Evolutionary conservation across 2,329 filamentous ascomycete species (phyloP).

Genomic region (Calonectria crousiana): DNA sequence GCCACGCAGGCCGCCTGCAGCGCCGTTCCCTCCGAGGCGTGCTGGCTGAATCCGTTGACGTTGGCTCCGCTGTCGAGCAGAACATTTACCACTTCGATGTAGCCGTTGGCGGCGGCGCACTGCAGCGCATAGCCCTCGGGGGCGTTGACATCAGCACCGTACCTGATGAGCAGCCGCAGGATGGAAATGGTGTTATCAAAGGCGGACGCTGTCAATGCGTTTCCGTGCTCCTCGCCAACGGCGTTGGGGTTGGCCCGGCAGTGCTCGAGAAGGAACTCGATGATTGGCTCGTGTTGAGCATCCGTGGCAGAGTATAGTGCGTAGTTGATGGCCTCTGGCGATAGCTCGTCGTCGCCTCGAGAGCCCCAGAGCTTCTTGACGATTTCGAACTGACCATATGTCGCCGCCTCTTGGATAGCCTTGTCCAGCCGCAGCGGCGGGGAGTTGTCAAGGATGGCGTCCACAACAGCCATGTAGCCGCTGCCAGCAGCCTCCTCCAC

Average conservation of each 20-base stretch:
- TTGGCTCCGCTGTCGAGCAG: conserved; percentile 5
- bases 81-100: conserved; percentile 15
- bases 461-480: conserved; percentile 13
- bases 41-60: conserved; percentile 9
- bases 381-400: conserved; percentile 34
- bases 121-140: conserved; percentile 20
- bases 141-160: conserved; percentile 11
- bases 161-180: not conserved
- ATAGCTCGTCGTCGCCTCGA: conserved; percentile 13
- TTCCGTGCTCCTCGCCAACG: conserved; percentile 16
- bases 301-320: conserved; percentile 17
- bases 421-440: conserved; percentile 12
- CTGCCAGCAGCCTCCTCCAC: conserved; percentile 20
- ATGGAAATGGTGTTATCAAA: conserved; percentile 13
- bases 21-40: not conserved
- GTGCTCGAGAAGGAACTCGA: conserved; percentile 10
- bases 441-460: conserved; percentile 6
- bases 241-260: conserved; percentile 17
- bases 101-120: conserved; percentile 15
- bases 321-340: not conserved
- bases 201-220: conserved; percentile 22
- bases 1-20: conserved; percentile 18
- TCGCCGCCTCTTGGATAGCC: conserved; percentile 11
- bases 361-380: conserved; percentile 15
- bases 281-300: conserved; percentile 11